Percentiles rank a stretch among this genome's conserved stretches.
These are phyloP conservation scores for Phaffomyces thermotolerans DNA, from an alignment of 805 yeast species.

Conservation along the genomic window DNA sequence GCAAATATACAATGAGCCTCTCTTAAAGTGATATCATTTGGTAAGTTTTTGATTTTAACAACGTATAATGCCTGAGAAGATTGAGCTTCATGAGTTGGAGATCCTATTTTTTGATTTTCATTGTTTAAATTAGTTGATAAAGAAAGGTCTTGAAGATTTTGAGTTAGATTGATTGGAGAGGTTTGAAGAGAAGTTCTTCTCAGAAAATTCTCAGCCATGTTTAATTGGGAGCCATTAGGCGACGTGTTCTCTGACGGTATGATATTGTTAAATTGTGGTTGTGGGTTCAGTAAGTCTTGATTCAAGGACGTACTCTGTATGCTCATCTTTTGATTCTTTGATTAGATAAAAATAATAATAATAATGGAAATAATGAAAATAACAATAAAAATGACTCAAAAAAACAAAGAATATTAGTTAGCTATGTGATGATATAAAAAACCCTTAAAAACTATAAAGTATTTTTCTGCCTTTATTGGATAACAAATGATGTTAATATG, in stretches of 20 bases:
- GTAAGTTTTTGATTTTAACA: constrained; percentile 48
- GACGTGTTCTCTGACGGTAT: constrained; percentile 17
- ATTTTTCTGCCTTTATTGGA: too few relatives aligned
- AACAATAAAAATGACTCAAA: too few relatives aligned
- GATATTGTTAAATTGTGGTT: constrained; percentile 10
- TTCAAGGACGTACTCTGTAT: constrained; percentile 4
- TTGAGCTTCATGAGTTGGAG: constrained; percentile 2
- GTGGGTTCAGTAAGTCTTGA: constrained; percentile 4
- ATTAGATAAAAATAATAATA: too few relatives aligned
- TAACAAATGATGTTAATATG: too few relatives aligned
- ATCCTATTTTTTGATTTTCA: constrained; percentile 3
- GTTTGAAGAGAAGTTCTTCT: constrained; percentile 19
- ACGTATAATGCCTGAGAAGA: constrained; percentile 13
- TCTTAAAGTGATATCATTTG: constrained; percentile 54
- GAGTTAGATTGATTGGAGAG: constrained; percentile 20
- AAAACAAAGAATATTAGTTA: too few relatives aligned
- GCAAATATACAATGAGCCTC: constrained; percentile 66
- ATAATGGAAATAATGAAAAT: too few relatives aligned
- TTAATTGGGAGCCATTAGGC: constrained; percentile 16
- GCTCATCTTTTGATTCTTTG: constrained; percentile 1
- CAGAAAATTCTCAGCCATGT: constrained; percentile 6
- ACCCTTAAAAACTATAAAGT: too few relatives aligned
- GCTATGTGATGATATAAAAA: too few relatives aligned
- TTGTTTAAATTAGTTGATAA: constrained; percentile 4
- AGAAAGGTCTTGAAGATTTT: constrained; percentile 15